These are phyloP conservation scores for Aquilaria yunnanensis DNA, from an alignment of 345 rosid genomes.

Conservation along the genomic window DNA sequence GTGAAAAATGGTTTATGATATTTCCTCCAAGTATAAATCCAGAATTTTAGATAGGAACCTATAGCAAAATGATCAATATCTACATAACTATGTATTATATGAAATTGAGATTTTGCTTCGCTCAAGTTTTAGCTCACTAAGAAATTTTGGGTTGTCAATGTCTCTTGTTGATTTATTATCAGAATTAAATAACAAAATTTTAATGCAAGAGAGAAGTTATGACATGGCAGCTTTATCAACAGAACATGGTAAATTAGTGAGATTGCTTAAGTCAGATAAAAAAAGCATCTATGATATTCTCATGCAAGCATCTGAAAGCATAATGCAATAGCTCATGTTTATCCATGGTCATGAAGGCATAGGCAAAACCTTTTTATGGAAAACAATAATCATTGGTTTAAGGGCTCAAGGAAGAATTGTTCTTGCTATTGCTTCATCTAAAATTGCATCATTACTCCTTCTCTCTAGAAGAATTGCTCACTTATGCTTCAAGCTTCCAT, in stretches of 20 bases:
- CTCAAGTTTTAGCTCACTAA: background rate
- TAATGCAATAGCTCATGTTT: background rate
- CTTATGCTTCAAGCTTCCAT: conserved; percentile 7
- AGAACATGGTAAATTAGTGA: too few species aligned
- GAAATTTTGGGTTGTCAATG: background rate
- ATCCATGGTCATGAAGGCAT: background rate
- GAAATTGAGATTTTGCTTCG: background rate
- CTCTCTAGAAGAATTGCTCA: background rate
- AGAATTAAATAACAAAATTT: background rate
- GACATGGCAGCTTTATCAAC: background rate
- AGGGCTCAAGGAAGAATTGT: background rate
- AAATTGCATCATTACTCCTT: background rate
- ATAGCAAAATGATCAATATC: too few species aligned
- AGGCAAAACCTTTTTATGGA: background rate
- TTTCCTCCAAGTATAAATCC: background rate
- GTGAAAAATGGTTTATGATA: background rate
- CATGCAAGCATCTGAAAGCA: background rate
- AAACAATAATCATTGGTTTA: background rate
- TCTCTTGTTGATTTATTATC: background rate
- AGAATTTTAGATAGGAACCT: background rate
- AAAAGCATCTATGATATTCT: background rate
- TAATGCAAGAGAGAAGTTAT: background rate
- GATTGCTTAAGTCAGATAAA: too few species aligned
- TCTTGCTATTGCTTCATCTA: background rate
- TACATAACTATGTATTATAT: background rate